Evolutionary conservation across 2,329 filamentous ascomycete genomes (phyloP).

Genomic region (Fusarium algeriense): DNA sequence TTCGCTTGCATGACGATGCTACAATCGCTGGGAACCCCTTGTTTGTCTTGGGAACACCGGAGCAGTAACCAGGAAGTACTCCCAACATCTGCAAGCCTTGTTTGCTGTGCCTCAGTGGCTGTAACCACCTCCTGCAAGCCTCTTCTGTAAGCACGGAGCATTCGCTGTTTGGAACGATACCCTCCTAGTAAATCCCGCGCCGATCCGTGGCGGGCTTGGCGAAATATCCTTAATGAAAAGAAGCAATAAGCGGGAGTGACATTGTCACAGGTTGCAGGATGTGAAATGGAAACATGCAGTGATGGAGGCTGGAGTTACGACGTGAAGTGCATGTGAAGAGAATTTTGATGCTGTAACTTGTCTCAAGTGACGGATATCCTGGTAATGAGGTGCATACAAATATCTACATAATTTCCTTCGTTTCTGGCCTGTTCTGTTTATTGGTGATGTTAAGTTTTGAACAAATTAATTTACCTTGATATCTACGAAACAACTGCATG

Average conservation of each 20-base stretch:
- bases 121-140: not conserved
- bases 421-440: not conserved
- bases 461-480: too few relatives aligned
- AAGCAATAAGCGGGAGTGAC: not conserved
- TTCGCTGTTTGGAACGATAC: not conserved
- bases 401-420: conserved; percentile 11
- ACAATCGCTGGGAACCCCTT: not conserved
- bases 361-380: conserved; percentile 1
- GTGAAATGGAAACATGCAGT: not conserved
- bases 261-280: not conserved
- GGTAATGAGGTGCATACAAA: conserved; percentile 6
- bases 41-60: too few relatives aligned
- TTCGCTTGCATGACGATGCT: not conserved
- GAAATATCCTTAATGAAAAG: not conserved
- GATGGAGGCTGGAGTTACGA: not conserved
- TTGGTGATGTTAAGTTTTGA: not conserved
- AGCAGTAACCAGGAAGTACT: not conserved
- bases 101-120: not conserved
- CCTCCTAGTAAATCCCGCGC: not conserved
- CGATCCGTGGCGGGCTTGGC: not conserved
- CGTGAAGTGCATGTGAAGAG: not conserved
- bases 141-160: not conserved
- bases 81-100: not conserved
- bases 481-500: not conserved
- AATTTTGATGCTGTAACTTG: not conserved